Evolutionary conservation across 73 alveolate genomes (phyloP), one percentile per base, ranked within the genome.

Genomic region (Paramecium sexaurelia): DNA sequence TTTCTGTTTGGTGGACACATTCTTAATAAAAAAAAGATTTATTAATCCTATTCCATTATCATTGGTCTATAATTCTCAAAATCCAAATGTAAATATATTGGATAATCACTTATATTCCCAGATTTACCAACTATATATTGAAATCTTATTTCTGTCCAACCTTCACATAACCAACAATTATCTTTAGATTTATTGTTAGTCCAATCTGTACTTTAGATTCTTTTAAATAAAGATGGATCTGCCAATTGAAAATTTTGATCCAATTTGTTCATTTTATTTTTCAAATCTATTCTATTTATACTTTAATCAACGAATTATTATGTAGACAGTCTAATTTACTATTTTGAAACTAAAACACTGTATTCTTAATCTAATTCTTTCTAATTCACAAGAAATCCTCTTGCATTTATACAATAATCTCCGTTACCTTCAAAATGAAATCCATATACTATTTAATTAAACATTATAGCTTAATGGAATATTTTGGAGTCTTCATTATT

Each of bases 111-210:
- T 3, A 61, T 61, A 29, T 9, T 29, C 5, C 83, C 83, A 6
- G 91, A 68, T 69, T 55, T 36, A 41, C 83, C 90, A 20, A 82
- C 89, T 5, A 82, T 33, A 39, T 47, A 68, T 88, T 88, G 55
- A 71, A 88, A 88, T 29, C 87, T 61, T 1, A 88, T 47, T 69
- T 88, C 94, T 32, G 69, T 9, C 94, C 94, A 88, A 27, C 94
- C 91, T 10, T 88, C 94, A 88, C 94, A 88, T 37, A 88, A 55
- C 94, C 94, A 88, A 26, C 94, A 88, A 69, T 68, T 67, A 32
- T 88, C 94, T 41, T 68, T 67, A 27, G 85, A 55, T n/a, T 35
- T 68, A 43, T 39, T 88, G 20, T 88, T 82, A 26, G 85, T 88
- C 2, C 45, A 61, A 32, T 68, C 39, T 39, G 32, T 61, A 29